phyloP scores from a whole-genome alignment of 257 asterid species.

The Jacaranda copaia region DNA sequence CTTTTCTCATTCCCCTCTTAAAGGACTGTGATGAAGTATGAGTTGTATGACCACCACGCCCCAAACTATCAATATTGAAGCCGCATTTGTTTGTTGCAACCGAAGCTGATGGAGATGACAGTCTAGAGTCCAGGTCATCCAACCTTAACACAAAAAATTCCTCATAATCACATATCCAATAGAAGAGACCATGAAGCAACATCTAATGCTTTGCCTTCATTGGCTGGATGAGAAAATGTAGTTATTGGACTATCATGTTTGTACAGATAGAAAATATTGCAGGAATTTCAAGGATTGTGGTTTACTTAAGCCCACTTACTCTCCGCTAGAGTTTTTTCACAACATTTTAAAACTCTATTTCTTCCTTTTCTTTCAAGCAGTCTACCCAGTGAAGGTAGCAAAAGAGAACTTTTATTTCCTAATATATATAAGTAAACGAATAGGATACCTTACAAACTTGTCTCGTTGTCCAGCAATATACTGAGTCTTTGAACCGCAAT shows the following conservation, averaged over 20 bases:
- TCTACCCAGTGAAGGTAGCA: slow-evolving; percentile 29
- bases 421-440: slow-evolving; percentile 25
- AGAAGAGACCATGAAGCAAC: background rate
- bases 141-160: slow-evolving; percentile 58
- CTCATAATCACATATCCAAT: slow-evolving; percentile 19
- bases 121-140: slow-evolving; percentile 92
- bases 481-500: slow-evolving; percentile 76
- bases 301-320: slow-evolving; percentile 6
- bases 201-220: too few relatives aligned
- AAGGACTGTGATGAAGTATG: slow-evolving; percentile 72
- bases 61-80: slow-evolving; percentile 70
- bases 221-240: background rate
- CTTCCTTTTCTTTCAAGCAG: slow-evolving; percentile 20
- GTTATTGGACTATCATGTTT: background rate
- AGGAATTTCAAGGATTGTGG: background rate
- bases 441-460: slow-evolving; percentile 79
- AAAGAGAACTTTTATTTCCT: slow-evolving; percentile 10
- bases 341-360: background rate
- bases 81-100: slow-evolving; percentile 78
- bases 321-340: background rate
- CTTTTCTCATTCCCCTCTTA: slow-evolving; percentile 86
- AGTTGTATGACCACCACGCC: slow-evolving; percentile 57
- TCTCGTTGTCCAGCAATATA: slow-evolving; percentile 78
- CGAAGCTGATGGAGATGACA: slow-evolving; percentile 82
- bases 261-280: slow-evolving; percentile 6